These are phyloP conservation scores for Didymella segeticola DNA, from an alignment of 2,329 filamentous ascomycete genomes.

Conservation along the genomic window DNA sequence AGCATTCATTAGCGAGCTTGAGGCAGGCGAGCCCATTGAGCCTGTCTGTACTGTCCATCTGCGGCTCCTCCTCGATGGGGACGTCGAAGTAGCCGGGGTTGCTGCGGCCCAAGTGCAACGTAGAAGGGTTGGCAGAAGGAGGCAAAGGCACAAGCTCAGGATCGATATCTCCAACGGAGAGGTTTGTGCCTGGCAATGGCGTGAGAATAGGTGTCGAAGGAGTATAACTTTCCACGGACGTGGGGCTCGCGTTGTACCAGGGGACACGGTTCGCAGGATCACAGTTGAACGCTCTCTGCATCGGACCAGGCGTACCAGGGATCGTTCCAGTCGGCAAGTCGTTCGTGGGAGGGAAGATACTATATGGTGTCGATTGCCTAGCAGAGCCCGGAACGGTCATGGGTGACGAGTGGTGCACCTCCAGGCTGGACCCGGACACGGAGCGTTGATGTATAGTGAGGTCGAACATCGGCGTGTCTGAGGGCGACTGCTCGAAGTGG, in stretches of 20 bases:
- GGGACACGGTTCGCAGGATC: constrained; percentile 16
- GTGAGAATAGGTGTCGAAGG: constrained; percentile 22
- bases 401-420: constrained; percentile 38
- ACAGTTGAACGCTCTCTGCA: constrained; percentile 30
- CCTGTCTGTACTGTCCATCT: neutral
- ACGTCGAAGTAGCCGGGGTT: constrained; percentile 22
- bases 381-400: constrained; percentile 32
- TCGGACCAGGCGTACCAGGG: constrained; percentile 36
- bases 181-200: constrained; percentile 35
- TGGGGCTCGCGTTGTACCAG: constrained; percentile 8
- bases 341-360: neutral
- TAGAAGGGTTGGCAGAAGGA: constrained; percentile 10
- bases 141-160: constrained; percentile 15
- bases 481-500: constrained; percentile 35
- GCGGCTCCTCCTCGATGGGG: neutral
- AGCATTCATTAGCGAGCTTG: neutral
- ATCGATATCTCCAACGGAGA: constrained; percentile 24
- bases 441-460: neutral
- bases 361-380: constrained; percentile 8
- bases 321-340: constrained; percentile 33
- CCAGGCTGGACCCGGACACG: constrained; percentile 20
- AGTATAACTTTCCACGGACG: neutral
- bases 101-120: neutral
- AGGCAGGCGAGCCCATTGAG: neutral
- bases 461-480: constrained; percentile 36